Evolutionary conservation across 192 early-diverging fungal species (phyloP).

Genomic region (Coemansia sp.): DNA sequence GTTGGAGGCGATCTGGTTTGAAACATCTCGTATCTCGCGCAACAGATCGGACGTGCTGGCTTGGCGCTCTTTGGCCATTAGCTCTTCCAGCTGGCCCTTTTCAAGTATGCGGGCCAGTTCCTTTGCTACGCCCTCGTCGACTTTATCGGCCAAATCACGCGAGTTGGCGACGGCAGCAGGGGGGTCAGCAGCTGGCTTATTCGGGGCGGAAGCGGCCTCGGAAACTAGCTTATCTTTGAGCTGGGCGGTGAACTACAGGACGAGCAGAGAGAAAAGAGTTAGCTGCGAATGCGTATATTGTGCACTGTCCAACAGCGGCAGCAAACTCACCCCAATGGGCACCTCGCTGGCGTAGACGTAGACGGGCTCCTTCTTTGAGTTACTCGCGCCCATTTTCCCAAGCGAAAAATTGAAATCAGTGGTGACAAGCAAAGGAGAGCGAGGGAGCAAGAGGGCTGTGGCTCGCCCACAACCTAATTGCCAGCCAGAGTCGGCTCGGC

Average conservation of each 20-base stretch:
- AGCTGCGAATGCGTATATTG: neutral
- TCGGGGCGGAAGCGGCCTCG: neutral
- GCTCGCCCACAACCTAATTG: neutral
- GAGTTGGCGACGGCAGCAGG: conserved; percentile 1
- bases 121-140: conserved; percentile 40
- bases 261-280: neutral
- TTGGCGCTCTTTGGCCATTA: conserved; percentile 41
- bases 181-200: neutral
- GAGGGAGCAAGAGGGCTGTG: neutral
- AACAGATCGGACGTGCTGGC: conserved; percentile 45
- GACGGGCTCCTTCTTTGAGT: conserved; percentile 48
- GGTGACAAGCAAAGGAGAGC: neutral
- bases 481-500: neutral
- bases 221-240: conserved; percentile 37
- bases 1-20: conserved; percentile 29
- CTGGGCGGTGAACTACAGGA: conserved; percentile 38
- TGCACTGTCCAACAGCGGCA: neutral
- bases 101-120: conserved; percentile 50
- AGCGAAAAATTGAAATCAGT: too few species aligned
- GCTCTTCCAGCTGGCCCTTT: conserved; percentile 43
- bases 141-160: conserved; percentile 21
- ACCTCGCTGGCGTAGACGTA: conserved; percentile 41
- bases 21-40: conserved; percentile 41
- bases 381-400: conserved; percentile 41
- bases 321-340: conserved; percentile 45